These are phyloP conservation scores for Exophiala phaeomuriformis DNA, from an alignment of 2,329 filamentous ascomycete genomes.

Conservation along the genomic window DNA sequence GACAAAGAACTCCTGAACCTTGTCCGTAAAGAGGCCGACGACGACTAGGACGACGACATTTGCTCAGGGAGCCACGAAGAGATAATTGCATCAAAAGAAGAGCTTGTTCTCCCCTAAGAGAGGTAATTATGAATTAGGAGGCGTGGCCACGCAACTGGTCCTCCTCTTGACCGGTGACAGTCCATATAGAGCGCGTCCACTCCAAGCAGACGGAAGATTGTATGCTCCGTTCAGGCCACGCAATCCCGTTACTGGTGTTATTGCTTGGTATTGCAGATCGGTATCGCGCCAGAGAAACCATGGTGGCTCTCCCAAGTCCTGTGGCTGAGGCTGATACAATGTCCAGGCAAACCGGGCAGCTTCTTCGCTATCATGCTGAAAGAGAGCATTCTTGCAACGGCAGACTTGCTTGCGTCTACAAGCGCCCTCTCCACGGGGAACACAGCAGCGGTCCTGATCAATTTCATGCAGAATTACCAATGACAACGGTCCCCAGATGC, in stretches of 20 bases:
- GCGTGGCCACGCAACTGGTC: conserved; percentile 9
- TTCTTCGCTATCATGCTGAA: no score
- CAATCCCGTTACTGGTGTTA: not conserved
- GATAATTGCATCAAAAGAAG: not conserved
- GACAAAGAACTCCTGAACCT: not conserved
- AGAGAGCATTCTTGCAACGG: no score
- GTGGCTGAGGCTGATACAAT: no score
- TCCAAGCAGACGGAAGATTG: no score
- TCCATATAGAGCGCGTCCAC: no score
- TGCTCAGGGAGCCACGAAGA: not conserved
- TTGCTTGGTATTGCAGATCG: no score
- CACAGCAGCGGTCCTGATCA: not conserved
- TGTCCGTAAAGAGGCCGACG: not conserved
- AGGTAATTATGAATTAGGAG: not conserved
- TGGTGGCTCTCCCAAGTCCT: no score
- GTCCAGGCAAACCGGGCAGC: no score
- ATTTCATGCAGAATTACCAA: not conserved
- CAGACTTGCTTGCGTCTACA: no score
- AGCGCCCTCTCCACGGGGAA: not conserved
- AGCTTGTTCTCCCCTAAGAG: not conserved
- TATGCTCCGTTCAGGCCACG: not conserved
- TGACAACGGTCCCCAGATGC: not conserved
- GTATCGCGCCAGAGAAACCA: no score
- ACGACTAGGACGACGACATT: not conserved
- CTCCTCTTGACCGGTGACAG: not conserved